Conservation (phyloP, 108 stramenopile genomes). For the Cyclotella kingstonii region DNA sequence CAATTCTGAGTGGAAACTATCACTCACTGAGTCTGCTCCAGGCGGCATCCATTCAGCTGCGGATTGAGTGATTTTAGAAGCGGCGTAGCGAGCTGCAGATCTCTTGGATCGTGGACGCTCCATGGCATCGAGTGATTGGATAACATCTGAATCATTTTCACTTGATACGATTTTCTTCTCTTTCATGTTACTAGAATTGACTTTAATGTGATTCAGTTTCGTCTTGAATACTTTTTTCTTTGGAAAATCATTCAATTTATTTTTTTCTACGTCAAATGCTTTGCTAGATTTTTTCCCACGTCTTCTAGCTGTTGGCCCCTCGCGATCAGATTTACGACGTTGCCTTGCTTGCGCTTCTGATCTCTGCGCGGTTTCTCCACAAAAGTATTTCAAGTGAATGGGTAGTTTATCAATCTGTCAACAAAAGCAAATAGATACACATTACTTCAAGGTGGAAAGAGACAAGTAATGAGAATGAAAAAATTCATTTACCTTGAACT, state of each 20-base stretch:
- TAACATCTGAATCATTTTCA: slow-evolving; percentile 51
- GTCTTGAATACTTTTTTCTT: neutral
- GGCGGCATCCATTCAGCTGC: slow-evolving; percentile 39
- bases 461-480: neutral
- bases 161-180: slow-evolving; percentile 23
- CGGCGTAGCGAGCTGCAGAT: slow-evolving; percentile 31
- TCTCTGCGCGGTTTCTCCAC: slow-evolving; percentile 88
- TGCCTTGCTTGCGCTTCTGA: slow-evolving; percentile 93
- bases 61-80: slow-evolving; percentile 27
- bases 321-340: slow-evolving; percentile 67
- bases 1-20: slow-evolving; percentile 19
- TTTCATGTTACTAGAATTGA: slow-evolving; percentile 40
- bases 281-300: slow-evolving; percentile 8
- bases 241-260: slow-evolving; percentile 5
- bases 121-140: slow-evolving; percentile 7
- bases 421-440: neutral
- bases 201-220: neutral
- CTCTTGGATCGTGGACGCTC: slow-evolving; percentile 6
- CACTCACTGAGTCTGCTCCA: slow-evolving; percentile 33
- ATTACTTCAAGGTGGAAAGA: no score
- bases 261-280: neutral
- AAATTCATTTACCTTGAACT: slow-evolving; percentile 56
- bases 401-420: slow-evolving; percentile 75
- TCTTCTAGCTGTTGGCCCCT: slow-evolving; percentile 20
- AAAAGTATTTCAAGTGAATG: slow-evolving; percentile 94